Conservation (phyloP, 2,329 filamentous ascomycete genomes). For the Mariannaea elegans region DNA sequence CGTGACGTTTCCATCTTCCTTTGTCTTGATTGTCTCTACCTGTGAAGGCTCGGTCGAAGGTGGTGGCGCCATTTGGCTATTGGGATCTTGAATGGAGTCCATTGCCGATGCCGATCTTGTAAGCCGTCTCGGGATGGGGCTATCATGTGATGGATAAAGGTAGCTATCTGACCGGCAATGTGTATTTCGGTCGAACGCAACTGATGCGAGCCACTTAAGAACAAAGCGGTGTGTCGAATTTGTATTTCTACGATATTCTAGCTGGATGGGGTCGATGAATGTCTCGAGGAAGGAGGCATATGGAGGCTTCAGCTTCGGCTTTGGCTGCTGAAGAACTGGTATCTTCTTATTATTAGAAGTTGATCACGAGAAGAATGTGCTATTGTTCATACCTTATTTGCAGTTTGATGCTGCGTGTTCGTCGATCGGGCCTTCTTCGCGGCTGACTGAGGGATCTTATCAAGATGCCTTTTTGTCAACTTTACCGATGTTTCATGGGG, state of each 20-base stretch:
- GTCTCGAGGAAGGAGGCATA: slow-evolving; percentile 6
- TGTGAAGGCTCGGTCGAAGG: neutral
- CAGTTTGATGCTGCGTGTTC: neutral
- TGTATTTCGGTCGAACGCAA: neutral
- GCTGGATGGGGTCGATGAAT: neutral
- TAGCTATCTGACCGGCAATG: slow-evolving; percentile 4
- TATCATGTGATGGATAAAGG: neutral
- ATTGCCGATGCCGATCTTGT: neutral
- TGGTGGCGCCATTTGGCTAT: neutral
- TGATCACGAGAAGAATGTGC: neutral
- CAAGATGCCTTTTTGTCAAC: too few relatives aligned
- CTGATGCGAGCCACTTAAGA: slow-evolving; percentile 1
- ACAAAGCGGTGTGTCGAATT: neutral
- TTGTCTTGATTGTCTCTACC: neutral
- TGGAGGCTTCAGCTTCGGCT: neutral
- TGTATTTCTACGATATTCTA: neutral
- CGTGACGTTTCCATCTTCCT: too few relatives aligned
- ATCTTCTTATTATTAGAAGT: neutral
- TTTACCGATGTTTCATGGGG: too few relatives aligned
- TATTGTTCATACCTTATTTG: slow-evolving; percentile 2
- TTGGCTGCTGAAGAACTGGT: neutral
- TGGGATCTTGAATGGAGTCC: neutral
- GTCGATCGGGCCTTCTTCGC: neutral
- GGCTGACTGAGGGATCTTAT: too few relatives aligned
- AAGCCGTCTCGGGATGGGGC: neutral